Percentiles rank a stretch among this genome's conserved stretches.
Conservation (phyloP, 805 yeast species). For the Teunomyces cretensis region DNA sequence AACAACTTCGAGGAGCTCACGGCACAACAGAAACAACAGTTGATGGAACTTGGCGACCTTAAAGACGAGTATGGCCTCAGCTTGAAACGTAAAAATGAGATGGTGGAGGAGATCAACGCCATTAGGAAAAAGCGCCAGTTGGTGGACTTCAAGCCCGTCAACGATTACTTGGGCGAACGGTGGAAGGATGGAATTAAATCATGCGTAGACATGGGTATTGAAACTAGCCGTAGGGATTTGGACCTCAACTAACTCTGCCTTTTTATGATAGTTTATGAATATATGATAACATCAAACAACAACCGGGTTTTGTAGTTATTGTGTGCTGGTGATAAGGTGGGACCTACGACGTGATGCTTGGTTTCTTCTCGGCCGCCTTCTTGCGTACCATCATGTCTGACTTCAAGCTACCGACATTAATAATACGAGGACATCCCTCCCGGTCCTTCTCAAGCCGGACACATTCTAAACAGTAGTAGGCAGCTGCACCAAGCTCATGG, state of each 20-base stretch:
- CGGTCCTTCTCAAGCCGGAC: slow-evolving; percentile 74
- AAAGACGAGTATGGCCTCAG: slow-evolving; percentile 14
- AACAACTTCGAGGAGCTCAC: slow-evolving; percentile 40
- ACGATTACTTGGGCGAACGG: slow-evolving; percentile 44
- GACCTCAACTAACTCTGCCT: slow-evolving; percentile 3
- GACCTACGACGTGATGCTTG: background rate
- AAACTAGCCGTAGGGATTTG: slow-evolving; percentile 18
- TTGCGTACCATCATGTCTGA: slow-evolving; percentile 65
- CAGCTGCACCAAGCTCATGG: slow-evolving; percentile 38
- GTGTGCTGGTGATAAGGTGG: too few relatives aligned
- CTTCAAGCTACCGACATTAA: slow-evolving; percentile 76
- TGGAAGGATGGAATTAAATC: slow-evolving; percentile 51
- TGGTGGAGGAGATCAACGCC: slow-evolving; percentile 42
- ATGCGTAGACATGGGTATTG: slow-evolving; percentile 37
- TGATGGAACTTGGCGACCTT: slow-evolving; percentile 22
- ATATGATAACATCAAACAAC: background rate
- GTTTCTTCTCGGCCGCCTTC: slow-evolving; percentile 27
- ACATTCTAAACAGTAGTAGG: slow-evolving; percentile 85
- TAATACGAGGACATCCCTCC: slow-evolving; percentile 88
- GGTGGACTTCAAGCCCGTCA: slow-evolving; percentile 34
- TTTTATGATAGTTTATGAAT: slow-evolving; percentile 1
- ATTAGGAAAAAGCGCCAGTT: slow-evolving; percentile 45
- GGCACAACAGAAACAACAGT: slow-evolving; percentile 31
- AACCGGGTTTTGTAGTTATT: too few relatives aligned
- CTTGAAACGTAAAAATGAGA: slow-evolving; percentile 34